Evolutionary conservation across 2,329 filamentous ascomycete genomes (phyloP), one percentile per base, ranked within the genome.

Genomic region (Microcyclospora pomicola): DNA sequence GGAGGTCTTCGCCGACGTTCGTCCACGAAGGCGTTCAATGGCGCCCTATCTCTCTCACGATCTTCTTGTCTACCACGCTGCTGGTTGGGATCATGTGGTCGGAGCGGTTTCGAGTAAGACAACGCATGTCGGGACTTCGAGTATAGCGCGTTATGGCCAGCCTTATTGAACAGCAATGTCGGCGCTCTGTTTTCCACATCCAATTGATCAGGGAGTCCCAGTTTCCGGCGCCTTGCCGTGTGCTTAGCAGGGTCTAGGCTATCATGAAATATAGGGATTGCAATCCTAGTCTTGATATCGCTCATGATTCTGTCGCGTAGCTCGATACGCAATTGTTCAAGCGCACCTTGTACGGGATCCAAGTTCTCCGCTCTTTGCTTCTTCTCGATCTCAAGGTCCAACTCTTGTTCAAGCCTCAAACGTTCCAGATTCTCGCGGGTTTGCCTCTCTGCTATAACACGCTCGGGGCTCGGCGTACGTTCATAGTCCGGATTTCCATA

Each of bases 381-480:
- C 64, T 91, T 95, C 59, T 96, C 88, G 48, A 91, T 82, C 54
- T 95, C 86, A 6, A 88, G 56, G 54, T 95, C 88, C 35, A 78
- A 72, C 45, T 84, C 82, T 32, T 85, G 79, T 53, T 94, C 83
- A 34, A 72, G 75, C 38, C 73, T 73, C 33, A 75, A 63, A 40
- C 77, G 73, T 40, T 79, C 75, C 39, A 70, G 69, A 43, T 88
- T 79, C 30, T 77, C 78, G 50, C 74, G 72, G 40, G 74, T 71
- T 44, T 71, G 69, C 46, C 64, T 65, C 36, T 63, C 57, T 11
- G 60, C 63, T 35, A 63, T 55, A 9, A 63, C 62, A n/a, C 64
- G 62, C 46, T 69, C 66, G 9, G 67, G 67, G 45, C 65, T 69
- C 9, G 67, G 67, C 43, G 66, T 69, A 38, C 67, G 61, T 47